A percentile compares a stretch with the other conserved stretches of the same genome.
These are phyloP conservation scores for Plectosphaerella sp. DNA, from an alignment of 2,329 filamentous ascomycete species.

Conservation along the genomic window DNA sequence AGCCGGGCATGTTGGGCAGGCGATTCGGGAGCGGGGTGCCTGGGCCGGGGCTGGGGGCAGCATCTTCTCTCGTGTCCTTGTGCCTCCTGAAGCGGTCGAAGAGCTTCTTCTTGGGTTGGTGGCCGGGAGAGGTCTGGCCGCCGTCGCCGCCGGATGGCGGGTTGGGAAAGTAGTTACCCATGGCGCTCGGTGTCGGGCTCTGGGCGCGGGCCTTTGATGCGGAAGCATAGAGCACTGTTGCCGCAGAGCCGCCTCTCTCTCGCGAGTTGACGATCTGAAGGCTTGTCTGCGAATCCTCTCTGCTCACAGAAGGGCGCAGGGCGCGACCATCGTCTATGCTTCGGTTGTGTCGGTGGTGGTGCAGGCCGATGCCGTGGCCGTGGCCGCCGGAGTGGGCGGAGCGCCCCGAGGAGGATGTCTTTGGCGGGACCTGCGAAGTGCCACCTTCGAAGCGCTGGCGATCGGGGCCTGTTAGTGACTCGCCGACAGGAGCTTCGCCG, in stretches of 20 bases:
- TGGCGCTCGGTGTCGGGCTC: conserved; percentile 76
- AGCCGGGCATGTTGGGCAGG: conserved; percentile 39
- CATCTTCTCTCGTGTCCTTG: conserved; percentile 45
- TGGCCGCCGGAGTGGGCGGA: conserved; percentile 59
- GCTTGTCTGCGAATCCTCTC: conserved; percentile 65
- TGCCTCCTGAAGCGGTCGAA: conserved; percentile 46
- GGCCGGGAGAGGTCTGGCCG: conserved; percentile 55
- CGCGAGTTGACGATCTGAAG: conserved; percentile 36
- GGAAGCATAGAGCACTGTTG: conserved; percentile 37
- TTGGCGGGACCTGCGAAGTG: conserved; percentile 45
- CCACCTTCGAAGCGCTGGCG: conserved; percentile 59
- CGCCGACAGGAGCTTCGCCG: conserved; percentile 72
- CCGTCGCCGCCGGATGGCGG: conserved; percentile 31
- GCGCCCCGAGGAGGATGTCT: conserved; percentile 59
- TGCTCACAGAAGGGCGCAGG: conserved; percentile 67
- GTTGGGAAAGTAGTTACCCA: conserved; percentile 28
- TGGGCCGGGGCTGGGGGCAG: conserved; percentile 26
- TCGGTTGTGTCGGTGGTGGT: conserved; percentile 63
- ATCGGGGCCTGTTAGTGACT: conserved; percentile 65
- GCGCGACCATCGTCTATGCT: conserved; percentile 63
- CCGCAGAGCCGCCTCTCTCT: conserved; percentile 44
- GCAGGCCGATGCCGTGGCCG: conserved; percentile 46
- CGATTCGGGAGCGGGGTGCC: neutral
- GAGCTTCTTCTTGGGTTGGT: conserved; percentile 47
- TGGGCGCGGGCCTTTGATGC: conserved; percentile 53